A percentile compares a stretch with the other conserved stretches of the same genome.
These are phyloP conservation scores for Colletotrichum musicola DNA, from an alignment of 2,329 filamentous ascomycete genomes.

Conservation along the genomic window DNA sequence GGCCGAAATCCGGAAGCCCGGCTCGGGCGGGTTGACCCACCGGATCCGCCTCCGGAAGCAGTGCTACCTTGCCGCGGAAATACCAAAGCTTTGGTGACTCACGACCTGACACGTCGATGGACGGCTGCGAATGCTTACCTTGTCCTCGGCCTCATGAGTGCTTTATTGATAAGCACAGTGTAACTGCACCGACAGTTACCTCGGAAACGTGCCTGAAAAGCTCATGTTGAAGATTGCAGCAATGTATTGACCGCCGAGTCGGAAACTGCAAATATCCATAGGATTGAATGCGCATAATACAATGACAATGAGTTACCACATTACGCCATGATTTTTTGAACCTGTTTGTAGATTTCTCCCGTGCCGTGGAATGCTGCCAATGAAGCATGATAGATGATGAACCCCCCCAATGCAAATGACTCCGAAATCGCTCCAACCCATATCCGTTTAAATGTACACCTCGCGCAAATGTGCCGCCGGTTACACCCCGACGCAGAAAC, in stretches of 20 bases:
- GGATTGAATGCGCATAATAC: background rate
- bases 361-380: constrained; percentile 16
- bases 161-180: too few relatives aligned
- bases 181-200: too few relatives aligned
- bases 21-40: background rate
- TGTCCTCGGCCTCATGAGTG: too few relatives aligned
- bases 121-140: too few relatives aligned
- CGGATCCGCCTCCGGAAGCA: constrained; percentile 17
- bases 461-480: background rate
- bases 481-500: constrained; percentile 64
- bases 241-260: background rate
- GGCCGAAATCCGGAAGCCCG: background rate
- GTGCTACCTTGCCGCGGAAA: too few relatives aligned
- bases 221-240: background rate
- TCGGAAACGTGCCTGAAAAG: too few relatives aligned
- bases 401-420: constrained; percentile 20
- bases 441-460: constrained; percentile 26
- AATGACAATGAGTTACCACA: constrained; percentile 8
- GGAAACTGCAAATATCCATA: background rate
- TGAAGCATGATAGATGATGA: constrained; percentile 19
- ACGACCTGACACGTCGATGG: too few relatives aligned
- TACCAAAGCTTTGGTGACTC: background rate
- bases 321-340: constrained; percentile 8
- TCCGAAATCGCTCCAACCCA: constrained; percentile 34
- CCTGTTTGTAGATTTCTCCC: background rate